These are phyloP conservation scores for Pseudocercospora vitis DNA, from an alignment of 2,329 filamentous ascomycete species.

Conservation along the genomic window DNA sequence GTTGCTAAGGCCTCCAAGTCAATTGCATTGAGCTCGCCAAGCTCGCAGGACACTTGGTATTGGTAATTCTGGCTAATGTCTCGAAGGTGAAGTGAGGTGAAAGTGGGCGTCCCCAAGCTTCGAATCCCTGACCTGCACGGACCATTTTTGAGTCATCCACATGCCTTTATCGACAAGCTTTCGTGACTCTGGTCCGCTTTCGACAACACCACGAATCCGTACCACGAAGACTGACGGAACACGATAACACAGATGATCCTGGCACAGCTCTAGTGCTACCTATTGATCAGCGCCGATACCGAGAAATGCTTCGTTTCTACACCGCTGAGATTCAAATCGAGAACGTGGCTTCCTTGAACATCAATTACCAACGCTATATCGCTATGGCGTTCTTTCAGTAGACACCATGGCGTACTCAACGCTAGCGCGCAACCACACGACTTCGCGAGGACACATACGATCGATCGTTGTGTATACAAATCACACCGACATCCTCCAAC, in stretches of 20 bases:
- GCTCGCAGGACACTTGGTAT: no score
- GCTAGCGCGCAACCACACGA: slow-evolving; percentile 1
- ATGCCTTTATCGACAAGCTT: slow-evolving; percentile 7
- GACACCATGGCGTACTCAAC: slow-evolving; percentile 5
- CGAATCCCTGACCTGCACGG: not conserved
- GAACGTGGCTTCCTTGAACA: slow-evolving; percentile 7
- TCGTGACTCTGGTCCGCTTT: not conserved
- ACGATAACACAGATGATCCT: not conserved
- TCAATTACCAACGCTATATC: slow-evolving; percentile 1
- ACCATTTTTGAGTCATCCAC: slow-evolving; percentile 2
- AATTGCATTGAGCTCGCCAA: no score
- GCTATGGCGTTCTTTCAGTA: slow-evolving; percentile 6
- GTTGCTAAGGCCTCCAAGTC: no score
- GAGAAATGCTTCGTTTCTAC: slow-evolving; percentile 3
- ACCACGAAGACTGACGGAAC: not conserved
- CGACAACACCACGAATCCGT: not conserved
- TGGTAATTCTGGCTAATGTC: no score
- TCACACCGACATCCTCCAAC: not conserved
- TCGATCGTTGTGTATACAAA: not conserved
- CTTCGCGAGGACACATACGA: not conserved
- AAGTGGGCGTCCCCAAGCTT: not conserved
- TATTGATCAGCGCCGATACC: not conserved
- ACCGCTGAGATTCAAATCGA: not conserved
- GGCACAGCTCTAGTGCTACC: not conserved
- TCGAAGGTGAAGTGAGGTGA: not conserved